A percentile compares a stretch with the other conserved stretches of the same genome.
phyloP scores from a whole-genome alignment of 495 filamentous ascomycete species.

The Filosporella fistucella region DNA sequence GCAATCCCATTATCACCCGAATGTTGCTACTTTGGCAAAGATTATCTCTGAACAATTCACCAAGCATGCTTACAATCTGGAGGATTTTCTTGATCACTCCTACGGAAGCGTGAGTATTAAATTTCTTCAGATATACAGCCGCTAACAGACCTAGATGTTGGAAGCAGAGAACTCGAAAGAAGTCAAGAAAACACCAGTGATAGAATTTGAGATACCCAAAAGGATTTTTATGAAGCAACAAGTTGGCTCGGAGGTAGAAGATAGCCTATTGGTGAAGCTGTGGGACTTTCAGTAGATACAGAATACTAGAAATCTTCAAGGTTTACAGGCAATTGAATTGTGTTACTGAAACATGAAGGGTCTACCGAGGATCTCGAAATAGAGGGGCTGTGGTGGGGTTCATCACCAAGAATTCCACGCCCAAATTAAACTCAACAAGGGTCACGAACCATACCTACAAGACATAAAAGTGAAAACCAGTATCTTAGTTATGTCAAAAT shows the following conservation, averaged over 20 bases:
- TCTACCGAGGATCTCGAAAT: no score
- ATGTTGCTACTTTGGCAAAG: constrained; percentile 88
- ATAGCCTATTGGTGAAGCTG: constrained; percentile 45
- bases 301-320: no score
- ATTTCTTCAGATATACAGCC: not conserved
- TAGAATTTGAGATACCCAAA: constrained; percentile 94
- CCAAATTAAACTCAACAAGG: no score
- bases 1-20: constrained; percentile 93
- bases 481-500: no score
- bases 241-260: constrained; percentile 30
- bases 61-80: constrained; percentile 84
- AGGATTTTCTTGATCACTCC: constrained; percentile 95
- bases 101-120: constrained; percentile 69
- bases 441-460: no score
- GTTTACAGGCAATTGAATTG: no score
- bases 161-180: constrained; percentile 77
- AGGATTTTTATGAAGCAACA: constrained; percentile 66
- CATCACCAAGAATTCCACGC: no score
- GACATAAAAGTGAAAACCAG: no score
- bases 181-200: constrained; percentile 77
- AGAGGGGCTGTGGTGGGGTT: no score
- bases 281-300: constrained; percentile 48
- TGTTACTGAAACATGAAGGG: no score
- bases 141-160: constrained; percentile 51
- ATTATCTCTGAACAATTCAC: constrained; percentile 98